phyloP scores from a whole-genome alignment of 495 filamentous ascomycete species.

The Pyrenula aspistea region DNA sequence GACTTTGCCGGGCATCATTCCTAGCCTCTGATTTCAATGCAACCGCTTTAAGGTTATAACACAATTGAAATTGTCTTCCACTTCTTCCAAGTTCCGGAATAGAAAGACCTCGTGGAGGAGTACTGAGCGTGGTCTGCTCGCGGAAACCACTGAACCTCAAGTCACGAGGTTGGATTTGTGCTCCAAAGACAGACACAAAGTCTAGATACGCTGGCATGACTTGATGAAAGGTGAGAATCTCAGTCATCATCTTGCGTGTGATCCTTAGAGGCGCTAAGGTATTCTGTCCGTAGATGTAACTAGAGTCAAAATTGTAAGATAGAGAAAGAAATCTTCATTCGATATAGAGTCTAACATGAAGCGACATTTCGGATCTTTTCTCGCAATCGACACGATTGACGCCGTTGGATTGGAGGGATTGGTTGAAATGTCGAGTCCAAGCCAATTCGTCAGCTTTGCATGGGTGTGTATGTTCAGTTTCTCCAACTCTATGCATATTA shows the following conservation, averaged over 20 bases:
- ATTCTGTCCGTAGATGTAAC: conserved; percentile 12
- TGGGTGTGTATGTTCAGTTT: conserved; percentile 10
- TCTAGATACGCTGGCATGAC: conserved; percentile 32
- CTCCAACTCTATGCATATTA: conserved; percentile 1
- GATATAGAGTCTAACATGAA: conserved; percentile 11
- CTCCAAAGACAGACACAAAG: conserved; percentile 27
- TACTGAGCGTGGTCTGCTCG: conserved; percentile 10
- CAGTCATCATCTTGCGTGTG: conserved; percentile 16
- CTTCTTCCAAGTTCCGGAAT: conserved; percentile 20
- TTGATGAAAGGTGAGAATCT: conserved; percentile 29
- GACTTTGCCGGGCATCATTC: conserved; percentile 2
- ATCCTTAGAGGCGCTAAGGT: conserved; percentile 13
- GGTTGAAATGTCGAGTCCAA: conserved; percentile 4
- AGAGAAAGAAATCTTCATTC: background rate
- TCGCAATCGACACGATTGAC: conserved; percentile 8
- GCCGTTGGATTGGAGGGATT: conserved; percentile 1
- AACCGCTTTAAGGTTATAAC: conserved; percentile 27
- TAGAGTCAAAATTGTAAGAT: conserved; percentile 1
- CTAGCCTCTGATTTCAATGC: conserved; percentile 3
- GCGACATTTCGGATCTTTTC: conserved; percentile 16
- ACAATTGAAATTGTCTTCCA: conserved; percentile 23
- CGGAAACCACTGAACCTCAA: conserved; percentile 17
- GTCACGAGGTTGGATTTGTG: conserved; percentile 14
- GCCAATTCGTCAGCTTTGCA: conserved; percentile 7
- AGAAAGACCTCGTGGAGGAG: conserved; percentile 1